Percentiles rank a stretch among this genome's conserved stretches.
These are phyloP conservation scores for Metschnikowia orientalis DNA, from an alignment of 805 yeast species.

Conservation along the genomic window DNA sequence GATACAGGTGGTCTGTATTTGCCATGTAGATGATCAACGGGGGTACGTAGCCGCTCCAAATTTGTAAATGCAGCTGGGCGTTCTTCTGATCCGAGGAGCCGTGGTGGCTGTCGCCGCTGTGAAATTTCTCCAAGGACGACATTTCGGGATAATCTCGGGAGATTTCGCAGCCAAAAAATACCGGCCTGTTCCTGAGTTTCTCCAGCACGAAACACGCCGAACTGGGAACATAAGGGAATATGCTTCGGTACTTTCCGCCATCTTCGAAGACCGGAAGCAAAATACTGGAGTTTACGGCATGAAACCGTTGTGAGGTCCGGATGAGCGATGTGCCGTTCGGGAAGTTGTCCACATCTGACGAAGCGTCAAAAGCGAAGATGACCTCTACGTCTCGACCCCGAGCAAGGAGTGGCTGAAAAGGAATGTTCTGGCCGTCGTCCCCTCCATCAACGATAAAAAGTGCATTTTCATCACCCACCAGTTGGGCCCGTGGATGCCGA, in stretches of 20 bases:
- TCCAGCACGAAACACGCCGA: slow-evolving; percentile 19
- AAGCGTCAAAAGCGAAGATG: slow-evolving; percentile 39
- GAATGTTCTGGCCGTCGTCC: slow-evolving; percentile 46
- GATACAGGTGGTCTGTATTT: slow-evolving; percentile 38
- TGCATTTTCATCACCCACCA: slow-evolving; percentile 17
- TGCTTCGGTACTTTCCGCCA: background rate
- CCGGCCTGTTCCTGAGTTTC: slow-evolving; percentile 24
- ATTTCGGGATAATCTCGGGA: slow-evolving; percentile 24
- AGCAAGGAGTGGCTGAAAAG: slow-evolving; percentile 42
- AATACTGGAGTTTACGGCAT: slow-evolving; percentile 13
- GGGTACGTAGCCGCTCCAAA: slow-evolving; percentile 32
- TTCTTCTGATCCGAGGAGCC: slow-evolving; percentile 8
- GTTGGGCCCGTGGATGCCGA: slow-evolving; percentile 13
- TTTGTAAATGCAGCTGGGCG: background rate
- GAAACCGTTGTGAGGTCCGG: slow-evolving; percentile 34
- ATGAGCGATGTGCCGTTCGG: slow-evolving; percentile 57
- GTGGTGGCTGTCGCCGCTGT: slow-evolving; percentile 8
- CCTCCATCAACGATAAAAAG: slow-evolving; percentile 45
- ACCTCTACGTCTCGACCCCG: slow-evolving; percentile 34
- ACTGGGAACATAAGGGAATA: slow-evolving; percentile 37
- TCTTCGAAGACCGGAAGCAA: slow-evolving; percentile 7
- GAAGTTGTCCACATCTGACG: slow-evolving; percentile 50
- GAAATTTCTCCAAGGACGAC: background rate
- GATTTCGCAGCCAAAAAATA: slow-evolving; percentile 43
- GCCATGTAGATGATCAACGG: slow-evolving; percentile 54